phyloP scores from a whole-genome alignment of 129 eudicot species.

The Silybum marianum region DNA sequence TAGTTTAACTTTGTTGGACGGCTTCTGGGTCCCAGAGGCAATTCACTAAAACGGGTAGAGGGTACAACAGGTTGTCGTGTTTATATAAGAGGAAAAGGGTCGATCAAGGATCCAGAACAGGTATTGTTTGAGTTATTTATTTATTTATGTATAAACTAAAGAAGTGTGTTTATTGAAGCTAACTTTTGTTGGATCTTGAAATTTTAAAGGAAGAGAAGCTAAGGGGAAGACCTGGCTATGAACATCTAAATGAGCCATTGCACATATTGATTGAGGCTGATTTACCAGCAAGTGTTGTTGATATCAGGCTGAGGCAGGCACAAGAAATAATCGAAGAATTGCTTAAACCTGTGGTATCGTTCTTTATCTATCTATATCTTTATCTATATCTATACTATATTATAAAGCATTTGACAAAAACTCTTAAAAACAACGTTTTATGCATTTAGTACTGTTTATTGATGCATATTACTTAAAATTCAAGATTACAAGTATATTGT shows the following conservation, averaged over 20 bases:
- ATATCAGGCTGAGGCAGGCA: conserved; percentile 69
- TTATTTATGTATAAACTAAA: background rate
- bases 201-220: conserved; percentile 78
- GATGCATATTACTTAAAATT: too few relatives aligned
- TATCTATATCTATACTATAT: too few relatives aligned
- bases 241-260: conserved; percentile 73
- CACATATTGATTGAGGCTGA: conserved; percentile 87
- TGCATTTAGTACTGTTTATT: too few relatives aligned
- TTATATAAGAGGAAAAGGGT: conserved; percentile 92
- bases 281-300: conserved; percentile 73
- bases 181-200: conserved; percentile 9
- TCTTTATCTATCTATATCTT: too few relatives aligned
- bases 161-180: background rate
- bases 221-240: conserved; percentile 83
- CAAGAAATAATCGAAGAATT: conserved; percentile 78
- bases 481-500: too few relatives aligned
- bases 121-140: conserved; percentile 24
- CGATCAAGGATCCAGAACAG: conserved; percentile 96
- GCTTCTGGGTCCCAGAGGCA: conserved; percentile 93
- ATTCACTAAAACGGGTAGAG: conserved; percentile 90
- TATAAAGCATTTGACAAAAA: too few relatives aligned
- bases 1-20: conserved; percentile 96
- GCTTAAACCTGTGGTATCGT: conserved; percentile 90
- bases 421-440: too few relatives aligned
- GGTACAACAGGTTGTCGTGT: conserved; percentile 95